Evolutionary conservation across 306 rosid genomes (phyloP).

Genomic region (Malus sieversii): DNA sequence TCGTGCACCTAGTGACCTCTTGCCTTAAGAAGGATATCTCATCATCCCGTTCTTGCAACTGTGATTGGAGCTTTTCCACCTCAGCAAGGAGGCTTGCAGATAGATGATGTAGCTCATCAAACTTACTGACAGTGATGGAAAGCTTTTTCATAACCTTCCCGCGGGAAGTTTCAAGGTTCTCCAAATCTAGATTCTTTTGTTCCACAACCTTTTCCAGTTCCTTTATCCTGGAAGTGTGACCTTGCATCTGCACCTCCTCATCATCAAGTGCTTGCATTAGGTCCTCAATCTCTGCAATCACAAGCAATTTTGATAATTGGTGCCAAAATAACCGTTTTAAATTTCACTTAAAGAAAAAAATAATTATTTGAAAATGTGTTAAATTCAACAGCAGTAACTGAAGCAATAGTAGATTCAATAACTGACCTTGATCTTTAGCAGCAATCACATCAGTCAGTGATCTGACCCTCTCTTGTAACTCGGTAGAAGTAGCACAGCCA

Average conservation of each 20-base stretch:
- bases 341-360: neutral
- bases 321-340: neutral
- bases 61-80: slow-evolving; percentile 88
- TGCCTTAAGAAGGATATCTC: slow-evolving; percentile 97
- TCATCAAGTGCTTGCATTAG: slow-evolving; percentile 95
- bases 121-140: slow-evolving; percentile 71
- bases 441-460: slow-evolving; percentile 55
- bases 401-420: neutral
- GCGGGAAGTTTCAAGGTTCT: slow-evolving; percentile 66
- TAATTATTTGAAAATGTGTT: neutral
- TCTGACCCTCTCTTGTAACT: slow-evolving; percentile 53
- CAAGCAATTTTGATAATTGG: slow-evolving; percentile 17
- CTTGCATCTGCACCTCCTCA: slow-evolving; percentile 90
- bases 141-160: slow-evolving; percentile 79
- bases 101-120: slow-evolving; percentile 90
- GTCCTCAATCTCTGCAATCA: slow-evolving; percentile 75
- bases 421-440: slow-evolving; percentile 84
- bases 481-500: slow-evolving; percentile 42
- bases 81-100: slow-evolving; percentile 82
- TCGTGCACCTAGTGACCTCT: slow-evolving; percentile 92
- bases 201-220: slow-evolving; percentile 61
- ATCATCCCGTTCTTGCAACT: slow-evolving; percentile 84
- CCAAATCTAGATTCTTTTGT: slow-evolving; percentile 61
- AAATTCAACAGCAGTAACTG: neutral
- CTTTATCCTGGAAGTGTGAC: slow-evolving; percentile 44